Base-by-base conservation (phyloP, 768 basidiomycete genomes). In the Hygrophorus pudorinus region DNA sequence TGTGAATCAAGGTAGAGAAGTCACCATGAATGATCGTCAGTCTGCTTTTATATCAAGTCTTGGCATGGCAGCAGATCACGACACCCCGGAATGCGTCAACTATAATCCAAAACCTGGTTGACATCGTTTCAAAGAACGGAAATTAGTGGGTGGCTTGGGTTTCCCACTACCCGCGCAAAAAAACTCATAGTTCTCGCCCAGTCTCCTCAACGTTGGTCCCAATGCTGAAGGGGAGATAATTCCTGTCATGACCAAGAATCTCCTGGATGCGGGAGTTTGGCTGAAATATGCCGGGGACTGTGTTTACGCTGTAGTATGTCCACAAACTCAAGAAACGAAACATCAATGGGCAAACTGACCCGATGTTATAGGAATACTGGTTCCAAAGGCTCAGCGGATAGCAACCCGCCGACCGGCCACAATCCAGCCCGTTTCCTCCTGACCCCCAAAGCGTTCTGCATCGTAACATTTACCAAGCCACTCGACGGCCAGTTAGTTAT, bases 111-210 rank as follows among this genome's bases (percentile, higher is more conserved):
- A 72, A 65, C 0, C 51, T 78, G 41, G 68, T 75, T 21, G 76
- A 79, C 48, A 70, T 79, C 47, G 76, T 71, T 14, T 73, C 75
- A 21, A 79, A 79, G 62, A 75, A 76, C 47, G 78, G 79, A 10
- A 78, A 80, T 53, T 79, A 69, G 75, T 75, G 49, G 52, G 71
- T 52, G 24, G 24, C 7, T 3, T 24, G 5, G 2, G 2, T 18
- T 35, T 21, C 5, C 18, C 33, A 12, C 18, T 38, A 31, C 5
- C 3, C 10, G 42, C 35, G 13, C 18, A 12, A 14, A 12, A 14
- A 13, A 29, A 9, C 31, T 42, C 40, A 17, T 53, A 37, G 38
- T 28, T 12, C 8, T n/a, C 9, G 27, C 14, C 21, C 41, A 75
- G 74, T 48, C 58, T 78, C 16, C 54, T 78, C 2, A 71, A 78